Percentiles rank a stretch among this genome's conserved stretches.
These are phyloP conservation scores for Aspergillus saccharolyticus DNA, from an alignment of 495 filamentous ascomycete species.

Conservation along the genomic window DNA sequence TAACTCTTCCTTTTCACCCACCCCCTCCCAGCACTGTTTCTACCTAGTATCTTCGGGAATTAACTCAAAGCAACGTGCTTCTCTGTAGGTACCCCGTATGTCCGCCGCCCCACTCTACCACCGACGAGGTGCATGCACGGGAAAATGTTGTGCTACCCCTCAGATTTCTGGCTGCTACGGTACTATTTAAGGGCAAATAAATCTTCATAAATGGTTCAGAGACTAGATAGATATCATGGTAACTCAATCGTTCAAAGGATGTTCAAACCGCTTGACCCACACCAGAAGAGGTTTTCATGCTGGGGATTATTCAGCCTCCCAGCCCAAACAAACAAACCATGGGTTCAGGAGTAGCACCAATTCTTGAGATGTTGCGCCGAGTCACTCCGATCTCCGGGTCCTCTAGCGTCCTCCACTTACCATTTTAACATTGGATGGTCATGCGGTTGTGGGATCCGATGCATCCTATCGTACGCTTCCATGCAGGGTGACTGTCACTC, in stretches of 20 bases:
- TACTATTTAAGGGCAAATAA: too few relatives aligned
- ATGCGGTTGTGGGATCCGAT: neutral
- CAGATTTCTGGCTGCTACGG: neutral
- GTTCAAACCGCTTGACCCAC: neutral
- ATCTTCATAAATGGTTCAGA: neutral
- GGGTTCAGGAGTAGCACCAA: neutral
- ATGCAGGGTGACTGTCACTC: neutral
- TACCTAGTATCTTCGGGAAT: neutral
- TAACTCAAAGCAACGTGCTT: neutral
- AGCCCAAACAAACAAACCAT: neutral
- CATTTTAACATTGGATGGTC: neutral
- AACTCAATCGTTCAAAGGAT: neutral
- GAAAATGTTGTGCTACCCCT: neutral
- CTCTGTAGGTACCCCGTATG: neutral
- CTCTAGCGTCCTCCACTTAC: constrained; percentile 4
- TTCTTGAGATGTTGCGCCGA: constrained; percentile 1
- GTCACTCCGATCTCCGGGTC: constrained; percentile 6
- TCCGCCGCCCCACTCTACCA: neutral
- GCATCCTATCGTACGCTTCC: neutral
- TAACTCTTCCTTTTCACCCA: too few relatives aligned
- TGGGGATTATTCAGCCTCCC: neutral
- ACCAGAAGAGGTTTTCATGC: neutral
- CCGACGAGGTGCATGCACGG: neutral
- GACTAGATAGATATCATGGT: neutral
- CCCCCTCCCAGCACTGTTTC: too few relatives aligned